Conservation (phyloP, 129 eudicot species). For the Scalesia atractyloides region DNA sequence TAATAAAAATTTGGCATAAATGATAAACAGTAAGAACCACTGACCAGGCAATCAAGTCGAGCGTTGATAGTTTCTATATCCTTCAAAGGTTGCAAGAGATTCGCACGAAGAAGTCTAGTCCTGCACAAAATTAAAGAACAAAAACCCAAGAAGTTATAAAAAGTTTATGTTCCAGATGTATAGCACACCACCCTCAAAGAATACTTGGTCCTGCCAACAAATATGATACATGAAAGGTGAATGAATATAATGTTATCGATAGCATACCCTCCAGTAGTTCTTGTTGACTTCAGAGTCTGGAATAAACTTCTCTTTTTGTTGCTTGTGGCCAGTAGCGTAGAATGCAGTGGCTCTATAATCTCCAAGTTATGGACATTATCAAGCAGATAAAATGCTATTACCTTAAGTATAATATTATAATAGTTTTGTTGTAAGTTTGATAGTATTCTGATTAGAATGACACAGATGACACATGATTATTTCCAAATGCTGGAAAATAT, state of each 20-base stretch:
- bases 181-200: slow-evolving; percentile 10
- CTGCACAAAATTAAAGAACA: slow-evolving; percentile 43
- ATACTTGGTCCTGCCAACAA: not conserved
- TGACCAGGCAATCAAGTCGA: slow-evolving; percentile 97
- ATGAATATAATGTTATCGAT: slow-evolving; percentile 10
- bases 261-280: slow-evolving; percentile 92
- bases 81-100: slow-evolving; percentile 94
- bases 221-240: not conserved
- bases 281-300: slow-evolving; percentile 90
- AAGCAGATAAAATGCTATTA: slow-evolving; percentile 16
- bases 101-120: slow-evolving; percentile 96
- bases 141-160: slow-evolving; percentile 17
- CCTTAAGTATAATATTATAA: not conserved
- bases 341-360: slow-evolving; percentile 84
- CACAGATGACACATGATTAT: not conserved
- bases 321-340: slow-evolving; percentile 76
- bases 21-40: slow-evolving; percentile 21
- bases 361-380: slow-evolving; percentile 91
- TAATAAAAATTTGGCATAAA: slow-evolving; percentile 16
- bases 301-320: slow-evolving; percentile 91
- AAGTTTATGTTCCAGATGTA: not conserved
- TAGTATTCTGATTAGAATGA: not conserved
- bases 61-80: slow-evolving; percentile 89
- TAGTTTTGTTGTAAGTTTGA: not conserved
- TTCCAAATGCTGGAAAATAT: slow-evolving; percentile 12